Evolutionary conservation across 139 green algal species (phyloP).

Genomic region (Micractinium conductrix): DNA sequence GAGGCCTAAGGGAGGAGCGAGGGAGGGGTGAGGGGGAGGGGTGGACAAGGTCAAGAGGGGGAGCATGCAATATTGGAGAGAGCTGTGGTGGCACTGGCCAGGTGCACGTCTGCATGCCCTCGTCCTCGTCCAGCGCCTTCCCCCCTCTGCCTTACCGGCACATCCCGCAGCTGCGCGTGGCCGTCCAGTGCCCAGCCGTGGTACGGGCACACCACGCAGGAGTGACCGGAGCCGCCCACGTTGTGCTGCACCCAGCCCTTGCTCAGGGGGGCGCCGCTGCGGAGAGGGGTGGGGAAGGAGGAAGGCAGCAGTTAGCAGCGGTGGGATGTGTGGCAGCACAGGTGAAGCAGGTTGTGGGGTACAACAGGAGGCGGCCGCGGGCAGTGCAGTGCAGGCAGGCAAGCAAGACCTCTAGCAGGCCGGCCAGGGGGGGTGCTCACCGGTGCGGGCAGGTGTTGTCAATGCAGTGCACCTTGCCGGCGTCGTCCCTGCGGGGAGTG

Average conservation of each 20-base stretch:
- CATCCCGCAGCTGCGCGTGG: slow-evolving; percentile 54
- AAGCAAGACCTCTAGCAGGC: too few species aligned
- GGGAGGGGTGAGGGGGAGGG: background rate
- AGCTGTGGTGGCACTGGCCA: too few species aligned
- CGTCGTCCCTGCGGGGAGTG: too few species aligned
- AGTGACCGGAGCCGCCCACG: slow-evolving; percentile 51
- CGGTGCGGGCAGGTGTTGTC: slow-evolving; percentile 83
- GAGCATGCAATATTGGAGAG: background rate
- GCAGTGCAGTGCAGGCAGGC: too few species aligned
- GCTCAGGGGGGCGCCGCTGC: slow-evolving; percentile 64
- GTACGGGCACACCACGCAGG: slow-evolving; percentile 74
- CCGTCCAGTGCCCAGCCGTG: slow-evolving; percentile 83
- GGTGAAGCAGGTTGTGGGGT: too few species aligned
- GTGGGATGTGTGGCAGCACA: too few species aligned
- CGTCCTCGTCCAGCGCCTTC: background rate
- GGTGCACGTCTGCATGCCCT: background rate
- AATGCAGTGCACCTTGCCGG: slow-evolving; percentile 46
- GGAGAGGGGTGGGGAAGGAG: background rate
- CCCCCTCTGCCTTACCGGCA: slow-evolving; percentile 39
- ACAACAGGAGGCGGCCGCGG: too few species aligned
- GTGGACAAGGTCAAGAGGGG: background rate
- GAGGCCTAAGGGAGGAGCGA: slow-evolving; percentile 36
- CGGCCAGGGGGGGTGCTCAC: background rate
- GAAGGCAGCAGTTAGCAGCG: background rate
- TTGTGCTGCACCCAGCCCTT: slow-evolving; percentile 53